Evolutionary conservation across 164 flowering plant species (phyloP), one percentile per base, ranked within the genome.

Genomic region (Macadamia integrifolia): DNA sequence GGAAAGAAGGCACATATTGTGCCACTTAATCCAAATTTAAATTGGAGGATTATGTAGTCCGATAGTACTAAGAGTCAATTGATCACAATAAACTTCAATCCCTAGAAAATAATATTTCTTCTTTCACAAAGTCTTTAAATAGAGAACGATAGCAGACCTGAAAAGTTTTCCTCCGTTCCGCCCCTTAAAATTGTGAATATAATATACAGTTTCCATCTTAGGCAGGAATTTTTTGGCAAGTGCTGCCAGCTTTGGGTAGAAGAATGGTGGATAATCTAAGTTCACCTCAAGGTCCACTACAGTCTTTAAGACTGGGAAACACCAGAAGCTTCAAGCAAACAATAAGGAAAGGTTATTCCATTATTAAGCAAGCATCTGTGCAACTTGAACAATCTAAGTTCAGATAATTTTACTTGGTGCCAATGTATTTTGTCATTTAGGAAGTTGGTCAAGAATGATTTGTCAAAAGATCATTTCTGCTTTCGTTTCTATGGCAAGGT

Each of bases 171-270:
- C 97, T 71, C 97, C 97, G 9, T 83, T 87, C 60, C 77, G 77
- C 66, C 98, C 97, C 79, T 93, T 93, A 57, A 93, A 91, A 75
- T 93, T 93, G 84, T 93, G 98, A 75, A 93, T 89, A 79, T 91
- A 89, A 72, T 89, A 89, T 1, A 93, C 85, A 6, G 91, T 84
- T 80, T 91, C 98, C 88, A 93, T 80, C 82, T 78, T 82, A 6
- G 96, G 97, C 5, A 93, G 79, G 18, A 93, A 82, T 17, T 90
- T 86, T 78, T 81, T 84, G 61, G 87, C 32, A 60, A 93, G 93
- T 64, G 88, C 86, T 9, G 87, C 94, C 60, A 93, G 87, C 85
- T 93, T 93, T 50, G 98, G 98, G 79, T 93, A 93, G 84, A 93
- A 93, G 77, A 93, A 91, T 48, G 96, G 69, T 23, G 98, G 98